Percentiles rank a stretch among this genome's conserved stretches.
phyloP scores from a whole-genome alignment of 1,284 basidiomycete genomes.

The Apiotrichum mycotoxinovorans region DNA sequence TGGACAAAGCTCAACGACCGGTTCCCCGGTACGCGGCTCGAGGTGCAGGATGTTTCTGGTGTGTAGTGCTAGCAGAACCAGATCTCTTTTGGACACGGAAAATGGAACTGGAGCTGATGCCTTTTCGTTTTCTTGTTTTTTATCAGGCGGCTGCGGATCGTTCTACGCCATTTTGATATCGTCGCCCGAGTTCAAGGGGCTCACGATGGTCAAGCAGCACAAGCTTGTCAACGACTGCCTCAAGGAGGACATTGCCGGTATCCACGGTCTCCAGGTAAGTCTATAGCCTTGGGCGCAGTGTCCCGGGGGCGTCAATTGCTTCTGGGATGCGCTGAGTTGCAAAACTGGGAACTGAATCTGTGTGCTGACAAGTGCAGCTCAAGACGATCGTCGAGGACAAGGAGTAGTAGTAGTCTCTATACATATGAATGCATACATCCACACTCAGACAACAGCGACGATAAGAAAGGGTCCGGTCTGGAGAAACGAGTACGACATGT shows the following conservation, averaged over 20 bases:
- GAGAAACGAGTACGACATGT: background rate
- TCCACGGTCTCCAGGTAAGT: slow-evolving; percentile 90
- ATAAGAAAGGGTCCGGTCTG: background rate
- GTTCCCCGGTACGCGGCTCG: slow-evolving; percentile 70
- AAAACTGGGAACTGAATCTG: background rate
- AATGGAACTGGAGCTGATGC: too few species aligned
- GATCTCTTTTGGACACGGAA: background rate
- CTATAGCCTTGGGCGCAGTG: background rate
- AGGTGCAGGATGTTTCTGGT: slow-evolving; percentile 89
- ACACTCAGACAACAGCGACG: background rate
- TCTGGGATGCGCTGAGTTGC: background rate
- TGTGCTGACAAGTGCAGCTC: slow-evolving; percentile 25
- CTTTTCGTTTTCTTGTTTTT: too few species aligned
- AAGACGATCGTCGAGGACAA: slow-evolving; percentile 41
- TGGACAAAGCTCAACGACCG: slow-evolving; percentile 65
- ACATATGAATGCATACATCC: slow-evolving; percentile 14
- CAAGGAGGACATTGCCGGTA: slow-evolving; percentile 83
- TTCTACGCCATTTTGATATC: slow-evolving; percentile 93
- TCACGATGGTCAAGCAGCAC: slow-evolving; percentile 90
- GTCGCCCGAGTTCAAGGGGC: slow-evolving; percentile 76
- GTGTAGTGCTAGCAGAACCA: slow-evolving; percentile 25
- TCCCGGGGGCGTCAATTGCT: background rate
- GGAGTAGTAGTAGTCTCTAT: slow-evolving; percentile 13
- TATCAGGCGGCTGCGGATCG: slow-evolving; percentile 85
- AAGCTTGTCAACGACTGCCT: slow-evolving; percentile 80